These are phyloP conservation scores for Solanum sitiens DNA, from an alignment of 257 asterid species.

Conservation along the genomic window DNA sequence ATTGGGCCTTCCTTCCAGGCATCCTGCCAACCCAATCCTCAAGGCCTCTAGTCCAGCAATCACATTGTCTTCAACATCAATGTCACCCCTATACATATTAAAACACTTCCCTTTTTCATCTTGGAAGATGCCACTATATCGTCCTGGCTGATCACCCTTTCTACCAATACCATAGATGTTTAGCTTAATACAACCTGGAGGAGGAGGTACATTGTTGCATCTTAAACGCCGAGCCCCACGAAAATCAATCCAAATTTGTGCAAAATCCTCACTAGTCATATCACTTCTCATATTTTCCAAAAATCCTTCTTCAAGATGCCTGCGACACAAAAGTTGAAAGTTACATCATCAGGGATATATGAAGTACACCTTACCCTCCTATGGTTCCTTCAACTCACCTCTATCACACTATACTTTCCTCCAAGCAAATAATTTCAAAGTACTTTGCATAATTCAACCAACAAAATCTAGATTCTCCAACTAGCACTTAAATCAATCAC, in stretches of 20 bases:
- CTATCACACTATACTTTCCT: background rate
- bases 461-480: background rate
- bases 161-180: background rate
- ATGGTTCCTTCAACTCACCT: background rate
- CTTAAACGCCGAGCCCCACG: background rate
- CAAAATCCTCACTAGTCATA: background rate
- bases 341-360: background rate
- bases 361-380: background rate
- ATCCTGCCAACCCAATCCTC: background rate
- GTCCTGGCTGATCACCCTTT: background rate
- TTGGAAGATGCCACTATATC: background rate
- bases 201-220: background rate
- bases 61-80: background rate
- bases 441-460: background rate
- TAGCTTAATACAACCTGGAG: background rate
- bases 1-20: background rate
- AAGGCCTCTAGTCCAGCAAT: background rate
- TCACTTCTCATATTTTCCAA: background rate
- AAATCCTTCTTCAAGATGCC: background rate
- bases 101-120: background rate
- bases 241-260: background rate
- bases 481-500: background rate
- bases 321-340: background rate
- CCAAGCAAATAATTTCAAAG: background rate
- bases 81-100: background rate